A percentile compares a stretch with the other conserved stretches of the same genome.
Evolutionary conservation across 306 rosid genomes (phyloP).

Genomic region (Erythrophleum fordii): DNA sequence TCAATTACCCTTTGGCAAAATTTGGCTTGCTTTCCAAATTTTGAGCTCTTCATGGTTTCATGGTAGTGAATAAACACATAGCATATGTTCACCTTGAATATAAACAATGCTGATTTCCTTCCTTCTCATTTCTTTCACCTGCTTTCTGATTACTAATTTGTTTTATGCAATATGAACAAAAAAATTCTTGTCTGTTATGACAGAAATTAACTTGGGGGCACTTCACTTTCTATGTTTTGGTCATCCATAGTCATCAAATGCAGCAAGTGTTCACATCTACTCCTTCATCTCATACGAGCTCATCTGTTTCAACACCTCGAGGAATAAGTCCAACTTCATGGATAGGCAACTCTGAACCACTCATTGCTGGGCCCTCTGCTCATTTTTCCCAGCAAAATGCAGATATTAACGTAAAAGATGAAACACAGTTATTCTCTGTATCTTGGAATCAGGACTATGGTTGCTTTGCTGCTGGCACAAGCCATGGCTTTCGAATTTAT

Average conservation of each 20-base stretch:
- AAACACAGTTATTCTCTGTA: conserved; percentile 62
- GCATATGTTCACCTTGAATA: background rate
- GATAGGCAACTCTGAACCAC: conserved; percentile 49
- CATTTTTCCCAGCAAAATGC: conserved; percentile 51
- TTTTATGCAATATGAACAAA: conserved; percentile 33
- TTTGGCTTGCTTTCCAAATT: background rate
- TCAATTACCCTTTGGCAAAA: background rate
- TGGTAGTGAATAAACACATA: background rate
- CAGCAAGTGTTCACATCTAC: conserved; percentile 44
- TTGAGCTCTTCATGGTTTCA: background rate
- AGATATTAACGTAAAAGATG: conserved; percentile 51
- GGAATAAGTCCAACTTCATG: conserved; percentile 59
- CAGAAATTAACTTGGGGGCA: conserved; percentile 42
- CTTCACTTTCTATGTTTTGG: conserved; percentile 28
- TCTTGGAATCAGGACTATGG: conserved; percentile 93
- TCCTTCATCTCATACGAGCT: conserved; percentile 50
- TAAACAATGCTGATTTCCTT: background rate
- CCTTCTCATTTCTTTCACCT: background rate
- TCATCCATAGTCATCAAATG: conserved; percentile 38
- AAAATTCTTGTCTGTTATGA: conserved; percentile 28
- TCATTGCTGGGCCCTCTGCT: conserved; percentile 59
- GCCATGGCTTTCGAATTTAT: conserved; percentile 82
- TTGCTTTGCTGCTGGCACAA: conserved; percentile 92
- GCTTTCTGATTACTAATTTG: conserved; percentile 20
- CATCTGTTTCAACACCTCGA: conserved; percentile 58